Evolutionary conservation across 2,329 filamentous ascomycete genomes (phyloP), one percentile per base, ranked within the genome.

Genomic region (Fusarium transvaalense): DNA sequence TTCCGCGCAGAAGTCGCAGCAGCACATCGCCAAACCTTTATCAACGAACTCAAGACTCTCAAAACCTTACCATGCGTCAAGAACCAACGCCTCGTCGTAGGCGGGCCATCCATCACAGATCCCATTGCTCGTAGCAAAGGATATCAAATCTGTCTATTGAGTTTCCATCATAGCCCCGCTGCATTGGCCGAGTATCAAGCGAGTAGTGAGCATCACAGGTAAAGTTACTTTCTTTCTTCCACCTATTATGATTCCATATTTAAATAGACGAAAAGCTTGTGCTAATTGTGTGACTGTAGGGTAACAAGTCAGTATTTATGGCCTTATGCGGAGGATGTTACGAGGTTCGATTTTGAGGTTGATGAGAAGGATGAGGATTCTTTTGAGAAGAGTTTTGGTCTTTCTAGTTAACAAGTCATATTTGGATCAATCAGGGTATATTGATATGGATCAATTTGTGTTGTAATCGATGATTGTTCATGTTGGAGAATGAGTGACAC

Each of bases 321-420:
- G 75, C 85, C 85, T 0, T 87, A 80, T 67, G 83, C 82, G 19
- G 84, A 87, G 51, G 84, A 87, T 57, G 74, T 87, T 2, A 79
- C 80, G 17, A 77, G 85, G 19, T 87, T 86, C 68, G 85, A 87
- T 66, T 87, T 87, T 64, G 84, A 87, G 55, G 81, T 85, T 23
- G 79, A 80, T 5, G 61, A 73, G 12, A 78, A 79, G 42, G 81
- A 82, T 61, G 78, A 81, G 59, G 54, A 66, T 39, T 56, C 73
- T 37, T 73, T 72, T 58, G 58, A 71, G 17, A 65, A 31, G 25
- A 56, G 32, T 13, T 71, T 70, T 14, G 53, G 68, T 1, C 34
- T 65, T n/a, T 32, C 25, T 13, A 10, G 4, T 21, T 38, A 48
- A 19, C 6, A 23, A 2, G 23, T 21, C 8, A 61, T 43, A 45